Percentiles rank a stretch among this genome's conserved stretches.
phyloP scores from a whole-genome alignment of 805 yeast species.

The Metschnikowia kofuensis region DNA sequence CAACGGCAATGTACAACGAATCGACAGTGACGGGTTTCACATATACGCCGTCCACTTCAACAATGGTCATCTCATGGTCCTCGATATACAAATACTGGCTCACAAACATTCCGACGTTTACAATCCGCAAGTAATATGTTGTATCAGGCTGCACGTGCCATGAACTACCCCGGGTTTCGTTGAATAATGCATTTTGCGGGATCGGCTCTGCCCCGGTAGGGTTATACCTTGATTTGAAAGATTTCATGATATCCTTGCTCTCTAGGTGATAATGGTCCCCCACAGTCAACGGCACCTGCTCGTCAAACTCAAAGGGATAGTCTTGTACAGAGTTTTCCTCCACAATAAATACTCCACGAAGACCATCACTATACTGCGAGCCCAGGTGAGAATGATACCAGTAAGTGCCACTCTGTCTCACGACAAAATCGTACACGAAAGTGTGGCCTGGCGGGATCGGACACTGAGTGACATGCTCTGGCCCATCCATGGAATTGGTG shows the following conservation, averaged over 20 bases:
- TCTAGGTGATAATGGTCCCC: conserved; percentile 64
- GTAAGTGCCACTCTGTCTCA: conserved; percentile 22
- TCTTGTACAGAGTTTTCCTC: conserved; percentile 45
- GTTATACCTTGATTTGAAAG: conserved; percentile 61
- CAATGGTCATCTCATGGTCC: conserved; percentile 40
- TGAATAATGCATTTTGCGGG: conserved; percentile 63
- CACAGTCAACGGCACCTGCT: conserved; percentile 55
- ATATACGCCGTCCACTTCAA: conserved; percentile 49
- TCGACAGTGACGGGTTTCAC: conserved; percentile 57
- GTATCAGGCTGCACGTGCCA: conserved; percentile 55
- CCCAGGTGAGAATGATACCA: conserved; percentile 86
- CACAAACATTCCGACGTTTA: conserved; percentile 69
- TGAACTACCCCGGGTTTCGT: conserved; percentile 59
- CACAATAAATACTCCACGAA: conserved; percentile 65
- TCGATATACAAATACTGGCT: conserved; percentile 51
- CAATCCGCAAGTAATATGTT: conserved; percentile 62
- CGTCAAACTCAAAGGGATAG: conserved; percentile 59
- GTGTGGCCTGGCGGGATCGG: conserved; percentile 41
- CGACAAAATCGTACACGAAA: conserved; percentile 36
- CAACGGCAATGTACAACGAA: conserved; percentile 65
- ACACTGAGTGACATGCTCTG: conserved; percentile 46
- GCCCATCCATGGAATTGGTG: conserved; percentile 44
- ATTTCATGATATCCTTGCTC: conserved; percentile 42
- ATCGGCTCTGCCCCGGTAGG: conserved; percentile 87
- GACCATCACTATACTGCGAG: conserved; percentile 74